A percentile compares a stretch with the other conserved stretches of the same genome.
Evolutionary conservation across 495 filamentous ascomycete genomes (phyloP).

Genomic region (Lineolata rhizophorae): DNA sequence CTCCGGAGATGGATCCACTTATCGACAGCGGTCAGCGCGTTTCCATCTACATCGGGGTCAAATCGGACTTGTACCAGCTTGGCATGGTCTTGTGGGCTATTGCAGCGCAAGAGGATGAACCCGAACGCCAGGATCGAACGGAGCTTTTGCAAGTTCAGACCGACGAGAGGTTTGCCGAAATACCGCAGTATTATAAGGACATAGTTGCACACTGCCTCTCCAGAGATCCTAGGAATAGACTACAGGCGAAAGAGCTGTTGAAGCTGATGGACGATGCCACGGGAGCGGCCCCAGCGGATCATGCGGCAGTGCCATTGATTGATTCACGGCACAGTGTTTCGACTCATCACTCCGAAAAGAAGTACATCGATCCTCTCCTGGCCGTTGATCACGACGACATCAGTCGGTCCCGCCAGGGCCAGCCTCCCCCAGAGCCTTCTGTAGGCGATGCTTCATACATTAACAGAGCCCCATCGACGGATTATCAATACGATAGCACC

Average conservation of each 20-base stretch:
- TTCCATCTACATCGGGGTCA: slow-evolving; percentile 96
- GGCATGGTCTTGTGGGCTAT: slow-evolving; percentile 96
- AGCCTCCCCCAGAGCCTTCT: no score
- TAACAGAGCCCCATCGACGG: no score
- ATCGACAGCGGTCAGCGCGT: slow-evolving; percentile 86
- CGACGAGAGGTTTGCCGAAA: slow-evolving; percentile 10
- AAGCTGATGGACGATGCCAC: no score
- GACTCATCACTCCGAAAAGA: slow-evolving; percentile 15
- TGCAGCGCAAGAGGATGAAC: slow-evolving; percentile 71
- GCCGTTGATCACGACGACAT: slow-evolving; percentile 16
- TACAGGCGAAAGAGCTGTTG: neutral
- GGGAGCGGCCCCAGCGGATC: no score
- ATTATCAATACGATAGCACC: no score
- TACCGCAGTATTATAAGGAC: slow-evolving; percentile 10
- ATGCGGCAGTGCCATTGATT: no score
- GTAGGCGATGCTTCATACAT: no score
- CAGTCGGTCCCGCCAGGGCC: neutral
- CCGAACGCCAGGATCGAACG: slow-evolving; percentile 42
- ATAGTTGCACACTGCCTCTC: neutral
- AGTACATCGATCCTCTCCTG: slow-evolving; percentile 17
- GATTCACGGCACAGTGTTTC: no score
- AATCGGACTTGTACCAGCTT: slow-evolving; percentile 85
- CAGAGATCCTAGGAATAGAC: neutral
- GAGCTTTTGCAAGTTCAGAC: slow-evolving; percentile 11
- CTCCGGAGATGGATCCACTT: slow-evolving; percentile 70